Evolutionary conservation across 2,329 filamentous ascomycete species (phyloP).

Genomic region (Claviceps pusilla): DNA sequence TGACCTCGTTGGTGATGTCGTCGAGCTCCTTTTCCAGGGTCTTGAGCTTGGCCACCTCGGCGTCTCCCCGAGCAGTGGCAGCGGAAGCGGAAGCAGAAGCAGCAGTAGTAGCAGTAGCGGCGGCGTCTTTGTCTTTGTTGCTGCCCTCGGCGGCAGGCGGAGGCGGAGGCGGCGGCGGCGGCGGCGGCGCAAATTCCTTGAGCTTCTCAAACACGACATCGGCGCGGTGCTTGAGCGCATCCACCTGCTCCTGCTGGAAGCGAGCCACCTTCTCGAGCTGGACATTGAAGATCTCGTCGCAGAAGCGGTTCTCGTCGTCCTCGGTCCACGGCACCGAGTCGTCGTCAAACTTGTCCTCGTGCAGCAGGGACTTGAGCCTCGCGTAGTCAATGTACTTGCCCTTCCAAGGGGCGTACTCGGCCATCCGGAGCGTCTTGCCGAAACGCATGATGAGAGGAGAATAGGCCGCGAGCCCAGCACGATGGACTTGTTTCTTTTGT

Average conservation of each 20-base stretch:
- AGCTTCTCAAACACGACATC: constrained; percentile 52
- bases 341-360: constrained; percentile 52
- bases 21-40: constrained; percentile 71
- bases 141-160: constrained; percentile 16
- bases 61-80: constrained; percentile 25
- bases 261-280: constrained; percentile 88
- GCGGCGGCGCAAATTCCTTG: constrained; percentile 58
- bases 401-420: constrained; percentile 76
- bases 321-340: constrained; percentile 70
- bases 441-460: constrained; percentile 58
- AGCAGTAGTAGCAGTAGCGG: not conserved
- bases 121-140: not conserved
- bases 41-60: constrained; percentile 41
- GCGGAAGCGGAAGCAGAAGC: not conserved
- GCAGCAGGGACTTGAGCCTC: constrained; percentile 79
- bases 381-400: constrained; percentile 90
- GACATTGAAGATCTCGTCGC: constrained; percentile 85
- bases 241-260: constrained; percentile 73
- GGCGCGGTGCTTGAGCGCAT: constrained; percentile 35
- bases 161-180: constrained; percentile 25
- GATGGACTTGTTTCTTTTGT: not conserved
- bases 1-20: constrained; percentile 74
- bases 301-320: constrained; percentile 83
- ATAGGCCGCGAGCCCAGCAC: not conserved
- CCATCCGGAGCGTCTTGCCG: constrained; percentile 69